Base-by-base conservation (phyloP, 2,329 filamentous ascomycete species). In the Xylariales sp. region DNA sequence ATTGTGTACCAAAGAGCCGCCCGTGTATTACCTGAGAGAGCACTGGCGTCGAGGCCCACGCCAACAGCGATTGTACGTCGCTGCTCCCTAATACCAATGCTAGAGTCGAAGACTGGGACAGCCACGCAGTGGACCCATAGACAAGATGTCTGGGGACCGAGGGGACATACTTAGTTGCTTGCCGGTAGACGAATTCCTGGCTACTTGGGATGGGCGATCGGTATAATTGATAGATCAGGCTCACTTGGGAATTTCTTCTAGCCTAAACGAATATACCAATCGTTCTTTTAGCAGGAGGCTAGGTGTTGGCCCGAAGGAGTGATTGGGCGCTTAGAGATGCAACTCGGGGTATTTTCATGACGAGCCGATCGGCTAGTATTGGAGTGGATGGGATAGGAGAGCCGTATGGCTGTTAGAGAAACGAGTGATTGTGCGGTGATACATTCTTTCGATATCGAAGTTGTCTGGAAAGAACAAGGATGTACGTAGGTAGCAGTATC, bases 251-350 rank as follows among this genome's bases (percentile, higher is more conserved):
- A 23, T 66, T 14, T 62, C 62, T 5, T 23, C 52, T 10, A 69
- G 66, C 32, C 62, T 58, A 6, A 63, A 69, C 36, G 60, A 65
- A 34, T 69, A 61, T n/a, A 23, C 23, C 62, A 69, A 41, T 61
- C 62, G 10, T 69, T 69, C 54, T 60, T 54, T 18, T 69, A 53
- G 62, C 30, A 66, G 30, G 66, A 68, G 46, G 66, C 62, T 16
- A 28, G 59, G 18, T 67, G 59, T 45, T 54, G 59, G 39, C 64
- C 64, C 28, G 57, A 23, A 23, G 23, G 23, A 23, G 54, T 64
- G 41, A 56, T 59, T 43, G 10, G 28, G 43, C 1, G 3, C 18
- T 23, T 10, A 14, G 48, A 30, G 28, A 54, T 36, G 39, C 12
- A 28, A 46, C 4, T n/a, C 0, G 3, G 10, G 56, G 41, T 54